These are phyloP conservation scores for Naumovozyma baii DNA, from an alignment of 805 yeast species.

Conservation along the genomic window DNA sequence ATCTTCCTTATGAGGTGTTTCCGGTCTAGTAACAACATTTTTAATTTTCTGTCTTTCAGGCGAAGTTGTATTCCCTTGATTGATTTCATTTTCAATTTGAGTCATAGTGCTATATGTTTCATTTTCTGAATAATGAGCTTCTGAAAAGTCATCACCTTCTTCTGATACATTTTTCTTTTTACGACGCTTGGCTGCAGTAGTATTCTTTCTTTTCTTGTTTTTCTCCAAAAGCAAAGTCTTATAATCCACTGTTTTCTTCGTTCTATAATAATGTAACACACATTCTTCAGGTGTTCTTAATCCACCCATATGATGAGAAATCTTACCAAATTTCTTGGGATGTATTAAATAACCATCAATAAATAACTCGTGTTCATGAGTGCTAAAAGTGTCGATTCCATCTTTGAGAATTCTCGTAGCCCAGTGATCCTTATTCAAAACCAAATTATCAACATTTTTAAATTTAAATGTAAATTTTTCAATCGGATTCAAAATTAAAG, in stretches of 20 bases:
- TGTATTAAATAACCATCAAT: slow-evolving; percentile 66
- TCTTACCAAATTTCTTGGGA: slow-evolving; percentile 90
- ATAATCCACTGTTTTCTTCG: slow-evolving; percentile 72
- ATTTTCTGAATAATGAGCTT: background rate
- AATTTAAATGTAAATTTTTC: slow-evolving; percentile 38
- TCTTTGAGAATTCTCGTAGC: slow-evolving; percentile 55
- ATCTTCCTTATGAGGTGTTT: background rate
- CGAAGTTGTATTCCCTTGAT: background rate
- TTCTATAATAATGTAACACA: slow-evolving; percentile 83
- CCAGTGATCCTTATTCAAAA: slow-evolving; percentile 57
- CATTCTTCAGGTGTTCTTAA: slow-evolving; percentile 76
- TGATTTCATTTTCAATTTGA: slow-evolving; percentile 6
- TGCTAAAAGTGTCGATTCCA: slow-evolving; percentile 60
- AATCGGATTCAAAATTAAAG: slow-evolving; percentile 56
- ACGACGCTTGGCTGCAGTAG: slow-evolving; percentile 26
- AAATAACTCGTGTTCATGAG: slow-evolving; percentile 67
- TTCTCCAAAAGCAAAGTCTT: slow-evolving; percentile 58
- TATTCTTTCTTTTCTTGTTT: slow-evolving; percentile 44
- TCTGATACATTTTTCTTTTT: slow-evolving; percentile 19
- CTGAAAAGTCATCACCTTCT: slow-evolving; percentile 1
- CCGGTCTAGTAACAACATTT: background rate
- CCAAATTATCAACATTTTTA: slow-evolving; percentile 63
- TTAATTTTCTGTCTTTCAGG: too few species aligned
- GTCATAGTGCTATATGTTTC: slow-evolving; percentile 6
- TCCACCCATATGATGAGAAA: slow-evolving; percentile 72